A percentile compares a stretch with the other conserved stretches of the same genome.
These are phyloP conservation scores for Kazachstania africana DNA, from an alignment of 805 yeast species.

Conservation along the genomic window DNA sequence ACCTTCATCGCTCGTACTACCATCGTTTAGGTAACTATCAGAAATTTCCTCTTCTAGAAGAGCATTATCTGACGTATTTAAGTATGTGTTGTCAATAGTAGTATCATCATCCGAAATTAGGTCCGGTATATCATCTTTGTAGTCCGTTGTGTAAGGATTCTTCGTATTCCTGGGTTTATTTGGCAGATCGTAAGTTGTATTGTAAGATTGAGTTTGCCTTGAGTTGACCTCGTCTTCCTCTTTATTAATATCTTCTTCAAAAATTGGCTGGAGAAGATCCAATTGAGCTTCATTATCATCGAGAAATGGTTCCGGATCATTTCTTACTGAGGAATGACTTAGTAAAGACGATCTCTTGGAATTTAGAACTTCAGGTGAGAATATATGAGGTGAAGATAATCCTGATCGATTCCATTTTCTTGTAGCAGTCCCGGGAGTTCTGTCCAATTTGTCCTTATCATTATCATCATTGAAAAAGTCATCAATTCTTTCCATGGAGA, in stretches of 20 bases:
- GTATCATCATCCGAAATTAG: slow-evolving; percentile 63
- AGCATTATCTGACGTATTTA: slow-evolving; percentile 26
- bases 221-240: not conserved
- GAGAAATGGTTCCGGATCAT: not conserved
- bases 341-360: slow-evolving; percentile 1
- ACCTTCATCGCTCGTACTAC: slow-evolving; percentile 18
- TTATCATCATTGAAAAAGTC: slow-evolving; percentile 59
- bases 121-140: slow-evolving; percentile 39
- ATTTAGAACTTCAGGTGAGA: slow-evolving; percentile 4
- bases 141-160: slow-evolving; percentile 1
- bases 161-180: not conserved
- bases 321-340: not conserved
- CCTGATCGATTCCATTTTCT: slow-evolving; percentile 16
- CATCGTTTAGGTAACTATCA: slow-evolving; percentile 10
- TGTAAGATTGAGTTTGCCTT: not conserved
- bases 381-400: slow-evolving; percentile 7
- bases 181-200: slow-evolving; percentile 2
- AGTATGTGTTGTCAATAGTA: slow-evolving; percentile 18
- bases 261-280: not conserved
- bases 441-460: too few species aligned
- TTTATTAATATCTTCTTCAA: not conserved
- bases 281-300: not conserved
- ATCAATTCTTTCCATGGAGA: slow-evolving; percentile 30
- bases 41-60: slow-evolving; percentile 21
- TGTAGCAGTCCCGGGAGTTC: slow-evolving; percentile 4